Conservation (phyloP, 1,139 yeast species). For the Suhomyces atakaporum region DNA sequence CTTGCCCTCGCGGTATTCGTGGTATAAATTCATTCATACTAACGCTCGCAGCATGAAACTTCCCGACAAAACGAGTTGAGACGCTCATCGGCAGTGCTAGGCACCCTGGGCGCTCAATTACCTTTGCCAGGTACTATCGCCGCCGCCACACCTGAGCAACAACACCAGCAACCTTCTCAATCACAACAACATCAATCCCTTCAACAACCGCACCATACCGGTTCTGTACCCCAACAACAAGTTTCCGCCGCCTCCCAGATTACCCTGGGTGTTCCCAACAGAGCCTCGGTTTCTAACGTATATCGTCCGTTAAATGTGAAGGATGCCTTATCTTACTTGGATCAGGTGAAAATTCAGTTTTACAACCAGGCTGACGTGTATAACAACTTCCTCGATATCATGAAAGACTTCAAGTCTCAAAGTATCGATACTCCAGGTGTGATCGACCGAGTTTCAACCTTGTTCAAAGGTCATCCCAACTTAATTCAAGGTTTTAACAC, state of each 20-base stretch:
- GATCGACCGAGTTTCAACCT: slow-evolving; percentile 86
- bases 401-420: slow-evolving; percentile 98
- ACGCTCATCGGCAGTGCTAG: slow-evolving; percentile 28
- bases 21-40: slow-evolving; percentile 11
- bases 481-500: slow-evolving; percentile 97
- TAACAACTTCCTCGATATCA: slow-evolving; percentile 91
- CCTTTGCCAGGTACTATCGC: slow-evolving; percentile 27
- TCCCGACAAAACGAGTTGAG: slow-evolving; percentile 30
- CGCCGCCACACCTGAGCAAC: slow-evolving; percentile 18
- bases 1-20: no score
- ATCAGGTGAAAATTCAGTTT: slow-evolving; percentile 93
- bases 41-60: slow-evolving; percentile 22
- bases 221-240: slow-evolving; percentile 16
- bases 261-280: slow-evolving; percentile 43
- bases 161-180: slow-evolving; percentile 21
- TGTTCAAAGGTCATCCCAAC: slow-evolving; percentile 90
- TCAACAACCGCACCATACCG: slow-evolving; percentile 15
- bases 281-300: slow-evolving; percentile 48
- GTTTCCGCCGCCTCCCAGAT: slow-evolving; percentile 15
- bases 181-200: slow-evolving; percentile 18
- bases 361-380: slow-evolving; percentile 92
- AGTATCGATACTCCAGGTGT: slow-evolving; percentile 98
- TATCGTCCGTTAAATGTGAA: slow-evolving; percentile 92
- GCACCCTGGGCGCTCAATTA: slow-evolving; percentile 23
- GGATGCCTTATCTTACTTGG: slow-evolving; percentile 92